Evolutionary conservation across 768 basidiomycete species (phyloP), one percentile per base, ranked within the genome.

Genomic region (Phylloporus arenicola): DNA sequence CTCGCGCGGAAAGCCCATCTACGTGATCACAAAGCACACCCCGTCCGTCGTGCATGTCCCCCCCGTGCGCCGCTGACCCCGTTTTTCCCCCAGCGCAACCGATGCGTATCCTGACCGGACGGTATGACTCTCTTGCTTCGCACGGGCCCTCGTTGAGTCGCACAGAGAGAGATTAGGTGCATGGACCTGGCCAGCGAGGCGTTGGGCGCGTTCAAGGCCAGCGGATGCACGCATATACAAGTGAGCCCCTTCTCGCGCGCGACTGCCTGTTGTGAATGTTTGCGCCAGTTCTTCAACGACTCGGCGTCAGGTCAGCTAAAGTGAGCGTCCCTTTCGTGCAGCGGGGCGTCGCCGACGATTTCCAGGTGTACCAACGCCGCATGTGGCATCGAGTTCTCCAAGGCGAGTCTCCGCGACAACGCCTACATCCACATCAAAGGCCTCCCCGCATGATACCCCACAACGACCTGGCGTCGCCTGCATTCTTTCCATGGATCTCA

Each of bases 151-250:
- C 30, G 41, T 51, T 60, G 48, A 62, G 52, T 48, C 33, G 51
- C 24, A 43, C 56, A 72, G 70, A 66, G 71, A 56, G 72, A 74
- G 57, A 73, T 73, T 41, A 64, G 73, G 46, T 73, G 72, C 47
- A 73, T 74, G 73, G 72, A 73, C 58, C 57, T 73, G 34, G 72
- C 70, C 13, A 62, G 47, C n/a, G 70, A 72, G 42, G 71, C 70
- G 11, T 59, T 72, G 1, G 71, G 71, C 48, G 58, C 71, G 40
- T 73, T 72, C 65, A 73, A 72, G 50, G 69, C 69, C 48, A 64
- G 59, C 3, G 72, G 72, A 11, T 72, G 71, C 52, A 72, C 71
- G 4, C 72, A 72, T 41, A 72, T 73, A 62, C 71, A 72, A 59
- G 71, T 71, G 54, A 53, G 70, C 52, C 20, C 29, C 12, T n/a